phyloP scores from a whole-genome alignment of 768 basidiomycete species.

The Boletus fagicola region DNA sequence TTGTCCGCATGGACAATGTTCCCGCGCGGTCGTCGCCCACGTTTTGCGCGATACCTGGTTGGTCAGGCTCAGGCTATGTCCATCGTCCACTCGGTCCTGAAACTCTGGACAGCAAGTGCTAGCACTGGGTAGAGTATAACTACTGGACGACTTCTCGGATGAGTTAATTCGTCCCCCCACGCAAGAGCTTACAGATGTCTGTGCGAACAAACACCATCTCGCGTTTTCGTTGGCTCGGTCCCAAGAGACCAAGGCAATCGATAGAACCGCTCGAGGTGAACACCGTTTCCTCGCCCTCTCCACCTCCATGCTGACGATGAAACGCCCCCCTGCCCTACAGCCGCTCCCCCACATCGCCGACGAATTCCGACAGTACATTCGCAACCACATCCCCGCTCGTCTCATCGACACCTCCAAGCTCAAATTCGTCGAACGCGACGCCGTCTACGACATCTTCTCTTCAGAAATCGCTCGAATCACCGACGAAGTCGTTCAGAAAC shows the following conservation, averaged over 20 bases:
- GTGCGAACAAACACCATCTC: background rate
- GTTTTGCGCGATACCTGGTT: background rate
- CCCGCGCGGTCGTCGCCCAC: background rate
- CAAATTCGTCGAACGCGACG: slow-evolving; percentile 23
- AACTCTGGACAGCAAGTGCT: background rate
- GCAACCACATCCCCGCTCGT: slow-evolving; percentile 27
- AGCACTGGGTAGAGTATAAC: slow-evolving; percentile 4
- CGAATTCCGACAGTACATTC: slow-evolving; percentile 22
- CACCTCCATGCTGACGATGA: background rate
- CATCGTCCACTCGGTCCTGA: background rate
- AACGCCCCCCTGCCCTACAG: background rate
- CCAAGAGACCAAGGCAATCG: background rate
- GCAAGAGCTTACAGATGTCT: background rate
- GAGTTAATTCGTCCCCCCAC: background rate
- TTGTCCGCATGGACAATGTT: too few relatives aligned
- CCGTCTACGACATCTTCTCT: slow-evolving; percentile 19
- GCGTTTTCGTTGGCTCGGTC: slow-evolving; percentile 1
- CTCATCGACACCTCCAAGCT: slow-evolving; percentile 24
- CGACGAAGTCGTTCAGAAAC: slow-evolving; percentile 12
- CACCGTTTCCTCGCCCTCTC: background rate
- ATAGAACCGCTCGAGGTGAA: slow-evolving; percentile 2
- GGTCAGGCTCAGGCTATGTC: background rate
- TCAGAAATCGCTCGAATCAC: slow-evolving; percentile 19
- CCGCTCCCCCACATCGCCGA: slow-evolving; percentile 3
- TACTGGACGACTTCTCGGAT: background rate